Conservation (phyloP, 1,284 basidiomycete species). For the Phellinidium pouzarii region DNA sequence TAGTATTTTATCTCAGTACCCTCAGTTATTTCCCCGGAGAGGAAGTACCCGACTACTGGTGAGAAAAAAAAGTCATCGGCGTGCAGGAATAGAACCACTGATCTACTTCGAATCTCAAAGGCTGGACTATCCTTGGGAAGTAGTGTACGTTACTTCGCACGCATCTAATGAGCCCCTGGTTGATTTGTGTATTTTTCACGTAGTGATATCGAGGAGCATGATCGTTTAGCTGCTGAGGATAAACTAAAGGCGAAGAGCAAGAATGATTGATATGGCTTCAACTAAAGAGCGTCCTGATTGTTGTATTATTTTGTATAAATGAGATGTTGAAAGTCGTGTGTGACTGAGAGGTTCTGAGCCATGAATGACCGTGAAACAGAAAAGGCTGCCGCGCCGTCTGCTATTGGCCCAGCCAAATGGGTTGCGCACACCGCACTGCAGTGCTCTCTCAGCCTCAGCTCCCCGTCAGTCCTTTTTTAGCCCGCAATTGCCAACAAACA, state of each 20-base stretch:
- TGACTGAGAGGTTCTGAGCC: background rate
- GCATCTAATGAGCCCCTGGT: slow-evolving; percentile 5
- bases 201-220: slow-evolving; percentile 77
- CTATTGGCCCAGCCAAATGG: slow-evolving; percentile 5
- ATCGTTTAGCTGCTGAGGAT: slow-evolving; percentile 43
- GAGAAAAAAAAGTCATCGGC: slow-evolving; percentile 22
- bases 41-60: slow-evolving; percentile 63
- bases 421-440: slow-evolving; percentile 3
- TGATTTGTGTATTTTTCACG: slow-evolving; percentile 19
- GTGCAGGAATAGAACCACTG: slow-evolving; percentile 9
- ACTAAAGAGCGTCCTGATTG: background rate
- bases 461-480: background rate
- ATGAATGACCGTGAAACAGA: background rate
- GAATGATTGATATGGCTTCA: background rate
- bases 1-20: slow-evolving; percentile 4
- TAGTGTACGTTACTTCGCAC: slow-evolving; percentile 41
- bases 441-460: slow-evolving; percentile 8
- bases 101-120: slow-evolving; percentile 33
- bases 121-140: slow-evolving; percentile 84
- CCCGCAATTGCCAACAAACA: too few species aligned
- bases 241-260: slow-evolving; percentile 20
- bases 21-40: slow-evolving; percentile 62
- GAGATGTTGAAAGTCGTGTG: background rate
- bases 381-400: slow-evolving; percentile 1
- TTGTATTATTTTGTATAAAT: background rate